Base-by-base conservation (phyloP, 2,329 filamentous ascomycete genomes). In the Shiraia sp. region DNA sequence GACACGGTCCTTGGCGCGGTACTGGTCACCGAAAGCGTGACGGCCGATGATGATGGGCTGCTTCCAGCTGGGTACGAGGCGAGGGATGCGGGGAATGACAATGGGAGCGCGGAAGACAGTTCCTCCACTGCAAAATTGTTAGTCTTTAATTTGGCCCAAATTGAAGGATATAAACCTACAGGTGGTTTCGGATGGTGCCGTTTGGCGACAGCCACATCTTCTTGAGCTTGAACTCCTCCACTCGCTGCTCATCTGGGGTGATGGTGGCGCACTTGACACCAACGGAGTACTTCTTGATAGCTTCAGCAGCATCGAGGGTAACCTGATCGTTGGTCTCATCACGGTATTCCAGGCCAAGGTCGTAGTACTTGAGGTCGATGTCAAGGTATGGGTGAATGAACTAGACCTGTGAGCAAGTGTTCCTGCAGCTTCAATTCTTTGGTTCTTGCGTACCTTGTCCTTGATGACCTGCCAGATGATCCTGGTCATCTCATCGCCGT, bases 401-500 rank as follows among this genome's bases (percentile, higher is more conserved):
- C 81, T 79, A 40, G 10, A 5, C n/a, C 13, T 10, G 31, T 53
- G 26, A 53, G 45, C 46, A 34, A n/a, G 24, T 28, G 28, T 23
- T n/a, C 14, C 12, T 2, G 8, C 13, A 9, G 28, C n/a, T n/a
- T 10, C 10, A 2, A 12, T 16, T 25, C 31, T 12, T 23, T 13
- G 13, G 19, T 30, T 10, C 19, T 15, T 13, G 15, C 68, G 53
- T 68, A 81, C 78, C 68, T 95, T 96, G 77, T 97, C 88, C 82
- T 96, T 96, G 82, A 99, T 99, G 73, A 88, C 85, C 79, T 96
- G 80, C 93, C 93, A 99, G 79, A 99, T 99, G 72, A 99, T 91
- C 65, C 93, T 82, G 63, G 93, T 99, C 93, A 97, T 97, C 85
- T 86, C 83, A 72, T 86, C 82, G 66, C 92, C 92, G 72, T 97